Conservation (phyloP, 2,329 filamentous ascomycete species). For the Cercospora berteroae region DNA sequence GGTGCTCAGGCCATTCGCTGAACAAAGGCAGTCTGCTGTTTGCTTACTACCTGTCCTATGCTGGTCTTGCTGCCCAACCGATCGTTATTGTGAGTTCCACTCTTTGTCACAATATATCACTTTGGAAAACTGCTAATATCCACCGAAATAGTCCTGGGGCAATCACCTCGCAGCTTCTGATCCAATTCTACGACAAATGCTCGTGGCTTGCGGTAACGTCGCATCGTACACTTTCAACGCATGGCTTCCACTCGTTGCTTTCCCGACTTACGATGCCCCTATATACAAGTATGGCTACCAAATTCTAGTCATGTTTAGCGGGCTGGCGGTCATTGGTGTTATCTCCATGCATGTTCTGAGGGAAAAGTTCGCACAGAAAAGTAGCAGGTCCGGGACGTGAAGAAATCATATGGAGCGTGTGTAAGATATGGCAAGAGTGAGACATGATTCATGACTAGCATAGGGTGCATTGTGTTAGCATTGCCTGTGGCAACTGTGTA, state of each 20-base stretch:
- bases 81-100: constrained; percentile 15
- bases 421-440: neutral
- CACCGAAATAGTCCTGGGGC: constrained; percentile 9
- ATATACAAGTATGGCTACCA: constrained; percentile 22
- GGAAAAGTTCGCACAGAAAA: constrained; percentile 8
- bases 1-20: constrained; percentile 9
- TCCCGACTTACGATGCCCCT: constrained; percentile 24
- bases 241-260: constrained; percentile 19
- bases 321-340: constrained; percentile 14
- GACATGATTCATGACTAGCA: neutral
- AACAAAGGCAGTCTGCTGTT: constrained; percentile 11
- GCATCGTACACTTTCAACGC: constrained; percentile 19
- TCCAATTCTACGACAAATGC: constrained; percentile 19
- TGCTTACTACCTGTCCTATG: constrained; percentile 15
- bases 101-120: neutral
- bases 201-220: constrained; percentile 20
- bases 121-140: neutral
- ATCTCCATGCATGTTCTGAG: constrained; percentile 4
- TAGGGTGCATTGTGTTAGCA: neutral
- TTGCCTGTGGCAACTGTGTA: neutral
- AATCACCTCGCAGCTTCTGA: constrained; percentile 16
- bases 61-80: constrained; percentile 13
- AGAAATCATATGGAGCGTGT: neutral
- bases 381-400: neutral
- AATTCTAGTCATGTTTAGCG: constrained; percentile 19